Conservation (phyloP, 495 filamentous ascomycete genomes). For the Hyaloscypha variabilis region DNA sequence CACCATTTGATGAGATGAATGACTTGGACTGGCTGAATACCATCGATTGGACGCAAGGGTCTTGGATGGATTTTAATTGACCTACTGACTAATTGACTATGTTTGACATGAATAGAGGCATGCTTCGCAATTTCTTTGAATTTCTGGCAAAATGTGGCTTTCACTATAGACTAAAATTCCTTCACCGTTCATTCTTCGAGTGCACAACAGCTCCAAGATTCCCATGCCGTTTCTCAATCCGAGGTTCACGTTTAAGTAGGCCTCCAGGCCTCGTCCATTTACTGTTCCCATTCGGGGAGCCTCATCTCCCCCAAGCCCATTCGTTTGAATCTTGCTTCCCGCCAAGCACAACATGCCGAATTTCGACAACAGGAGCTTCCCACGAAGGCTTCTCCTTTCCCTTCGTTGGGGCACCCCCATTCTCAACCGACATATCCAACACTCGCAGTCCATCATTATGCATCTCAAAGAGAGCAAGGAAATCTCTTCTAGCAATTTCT, state of each 20-base stretch:
- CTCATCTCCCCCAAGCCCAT: neutral
- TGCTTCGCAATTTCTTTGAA: neutral
- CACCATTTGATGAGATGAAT: constrained; percentile 13
- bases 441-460: neutral
- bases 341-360: neutral
- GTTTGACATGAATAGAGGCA: neutral
- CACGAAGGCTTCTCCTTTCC: neutral
- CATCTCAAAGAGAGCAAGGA: neutral
- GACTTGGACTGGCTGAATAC: constrained; percentile 31
- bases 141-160: neutral
- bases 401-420: neutral
- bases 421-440: neutral
- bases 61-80: constrained; percentile 29
- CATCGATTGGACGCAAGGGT: constrained; percentile 33
- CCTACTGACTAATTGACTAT: too few relatives aligned
- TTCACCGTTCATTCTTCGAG: neutral
- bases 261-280: neutral
- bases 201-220: too few relatives aligned
- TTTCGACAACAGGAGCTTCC: neutral
- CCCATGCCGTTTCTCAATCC: too few relatives aligned
- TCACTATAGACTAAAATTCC: neutral
- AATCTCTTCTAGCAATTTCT: neutral
- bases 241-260: neutral
- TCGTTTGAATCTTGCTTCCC: neutral
- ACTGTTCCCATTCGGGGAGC: neutral